phyloP scores from a whole-genome alignment of 176 grass and related monocot species.

The Microstegium vimineum region DNA sequence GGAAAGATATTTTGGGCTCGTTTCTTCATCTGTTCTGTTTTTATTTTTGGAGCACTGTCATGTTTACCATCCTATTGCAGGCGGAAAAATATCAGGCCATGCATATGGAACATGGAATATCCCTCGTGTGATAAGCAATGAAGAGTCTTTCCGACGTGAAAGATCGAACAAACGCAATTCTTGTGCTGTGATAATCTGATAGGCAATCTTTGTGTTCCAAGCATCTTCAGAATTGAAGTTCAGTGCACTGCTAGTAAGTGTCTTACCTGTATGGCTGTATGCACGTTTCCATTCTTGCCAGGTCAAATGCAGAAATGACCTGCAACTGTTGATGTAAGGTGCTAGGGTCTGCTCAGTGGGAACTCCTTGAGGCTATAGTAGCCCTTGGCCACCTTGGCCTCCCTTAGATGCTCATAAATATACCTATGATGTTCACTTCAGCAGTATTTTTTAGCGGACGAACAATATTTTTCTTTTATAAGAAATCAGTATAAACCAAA shows the following conservation, averaged over 20 bases:
- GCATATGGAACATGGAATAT: constrained; percentile 82
- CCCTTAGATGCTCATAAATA: not conserved
- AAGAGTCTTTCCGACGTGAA: constrained; percentile 57
- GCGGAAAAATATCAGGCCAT: constrained; percentile 60
- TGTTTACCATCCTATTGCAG: constrained; percentile 33
- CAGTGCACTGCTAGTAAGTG: not conserved
- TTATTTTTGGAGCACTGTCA: not conserved
- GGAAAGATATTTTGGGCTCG: not conserved
- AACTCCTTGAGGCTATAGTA: not conserved
- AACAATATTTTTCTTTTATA: no score
- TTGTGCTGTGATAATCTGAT: constrained; percentile 14
- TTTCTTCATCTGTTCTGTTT: constrained; percentile 7
- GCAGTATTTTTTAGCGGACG: no score
- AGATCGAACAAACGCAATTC: constrained; percentile 13
- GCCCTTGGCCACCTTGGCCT: not conserved
- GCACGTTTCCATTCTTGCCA: not conserved
- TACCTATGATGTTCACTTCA: no score
- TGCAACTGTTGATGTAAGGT: not conserved
- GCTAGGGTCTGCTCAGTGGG: not conserved
- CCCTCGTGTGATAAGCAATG: constrained; percentile 65
- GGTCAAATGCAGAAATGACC: constrained; percentile 5
- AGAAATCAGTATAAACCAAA: no score
- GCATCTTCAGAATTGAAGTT: not conserved
- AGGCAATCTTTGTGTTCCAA: not conserved
- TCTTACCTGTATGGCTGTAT: not conserved